Base-by-base conservation (phyloP, 768 basidiomycete genomes). In the Neoboletus brunneissimus region DNA sequence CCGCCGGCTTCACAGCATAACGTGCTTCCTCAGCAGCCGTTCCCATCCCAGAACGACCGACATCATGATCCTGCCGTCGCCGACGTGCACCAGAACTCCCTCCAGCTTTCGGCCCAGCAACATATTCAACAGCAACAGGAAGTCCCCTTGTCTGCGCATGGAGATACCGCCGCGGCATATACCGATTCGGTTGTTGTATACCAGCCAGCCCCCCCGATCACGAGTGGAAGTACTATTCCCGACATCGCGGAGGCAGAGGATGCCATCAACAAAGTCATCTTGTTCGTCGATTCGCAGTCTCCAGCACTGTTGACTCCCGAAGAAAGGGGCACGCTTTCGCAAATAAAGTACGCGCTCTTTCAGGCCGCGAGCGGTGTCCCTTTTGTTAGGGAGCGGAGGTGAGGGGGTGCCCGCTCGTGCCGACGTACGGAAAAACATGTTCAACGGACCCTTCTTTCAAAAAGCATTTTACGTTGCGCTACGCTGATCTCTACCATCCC, bases 301-400 rank as follows among this genome's bases (percentile, higher is more conserved):
- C 67, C 67, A 10, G 44, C 62, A 22, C 58, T 75, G 8, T 55
- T 77, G 58, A 67, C 65, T 38, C 48, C 53, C 9, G 70, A 64
- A 49, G 79, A 79, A 61, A 77, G 76, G 44, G 67, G 67, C 48
- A 66, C 66, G 27, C 79, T 86, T 42, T 59, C 68, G 20, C 73
- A 76, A 46, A 74, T 86, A 63, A 84, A 83, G 68, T 74, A 69
- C 50, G 78, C 77, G 20, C 73, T 86, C 54, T 84, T 84, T 64
- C 80, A 82, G 59, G 73, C 76, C 37, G 76, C 61, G 34, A 73
- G 73, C 20, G 70, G 72, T 15, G 70, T 74, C 16, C 73, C 55
- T 64, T 75, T 60, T 72, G 76, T 56, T 59, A 73, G 58, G 64
- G 60, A 71, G 7, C 64, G 68, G 46, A 68, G 71, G 58, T 73